These are phyloP conservation scores for Lactarius psammicola DNA, from an alignment of 768 basidiomycete genomes.

Conservation along the genomic window DNA sequence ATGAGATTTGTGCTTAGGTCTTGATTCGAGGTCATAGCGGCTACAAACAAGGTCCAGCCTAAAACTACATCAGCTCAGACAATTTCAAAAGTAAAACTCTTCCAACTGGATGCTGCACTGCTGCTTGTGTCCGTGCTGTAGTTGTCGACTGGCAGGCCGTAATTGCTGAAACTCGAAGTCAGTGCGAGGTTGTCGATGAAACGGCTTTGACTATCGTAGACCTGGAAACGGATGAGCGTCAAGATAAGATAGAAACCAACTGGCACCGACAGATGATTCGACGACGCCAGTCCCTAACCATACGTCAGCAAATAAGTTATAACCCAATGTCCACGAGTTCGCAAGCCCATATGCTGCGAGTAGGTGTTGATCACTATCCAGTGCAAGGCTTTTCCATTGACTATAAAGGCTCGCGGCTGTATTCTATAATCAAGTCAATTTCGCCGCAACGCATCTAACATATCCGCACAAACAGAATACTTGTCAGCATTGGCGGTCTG, in stretches of 20 bases:
- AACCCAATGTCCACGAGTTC: constrained; percentile 54
- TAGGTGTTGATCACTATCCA: constrained; percentile 11
- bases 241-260: background rate
- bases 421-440: constrained; percentile 10
- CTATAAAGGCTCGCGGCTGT: background rate
- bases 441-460: background rate
- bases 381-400: constrained; percentile 22
- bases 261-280: constrained; percentile 25
- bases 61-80: background rate
- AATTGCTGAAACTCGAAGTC: constrained; percentile 1
- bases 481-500: constrained; percentile 26
- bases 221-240: constrained; percentile 8
- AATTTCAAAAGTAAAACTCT: background rate
- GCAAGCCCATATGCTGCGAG: constrained; percentile 9
- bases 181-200: constrained; percentile 1
- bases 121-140: background rate
- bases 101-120: constrained; percentile 4
- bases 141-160: constrained; percentile 21
- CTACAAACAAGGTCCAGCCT: constrained; percentile 23
- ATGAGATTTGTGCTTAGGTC: constrained; percentile 13
- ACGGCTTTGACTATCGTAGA: constrained; percentile 7
- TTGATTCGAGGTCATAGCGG: constrained; percentile 7
- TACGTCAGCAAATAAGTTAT: constrained; percentile 63
- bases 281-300: constrained; percentile 55
- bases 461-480: constrained; percentile 31